Evolutionary conservation across 2,329 filamentous ascomycete species (phyloP), one percentile per base, ranked within the genome.

Genomic region (Alternaria ventricosa): DNA sequence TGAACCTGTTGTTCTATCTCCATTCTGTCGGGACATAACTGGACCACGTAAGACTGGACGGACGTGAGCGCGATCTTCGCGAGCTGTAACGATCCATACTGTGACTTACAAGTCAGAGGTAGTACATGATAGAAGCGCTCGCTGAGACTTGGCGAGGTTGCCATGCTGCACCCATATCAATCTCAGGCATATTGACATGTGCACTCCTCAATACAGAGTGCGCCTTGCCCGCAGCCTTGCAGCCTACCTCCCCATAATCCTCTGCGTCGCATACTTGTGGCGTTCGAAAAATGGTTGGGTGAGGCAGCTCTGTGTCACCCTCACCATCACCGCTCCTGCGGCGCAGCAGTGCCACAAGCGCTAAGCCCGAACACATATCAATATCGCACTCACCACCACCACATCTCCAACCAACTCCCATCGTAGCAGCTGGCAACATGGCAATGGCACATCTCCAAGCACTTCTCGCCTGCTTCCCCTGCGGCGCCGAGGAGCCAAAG

Each of bases 391-490:
- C 27, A 57, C 45, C 6, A 20, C 15, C 13, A 57, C 15, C n/a
- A 9, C 30, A n/a, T n/a, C 20, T 10, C 22, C 15, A 13, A 6
- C 13, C 20, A 51, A 1, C 11, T 8, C 50, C 25, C 55, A 55
- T 10, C 22, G 50, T 53, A 61, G 3, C 3, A 46, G 20, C 51
- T 22, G 22, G 1, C 18, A 62, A 55, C 12, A 67, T 69, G 66
- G 50, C 64, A 2, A 9, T 55, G 18, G 25, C 58, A 47, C 47
- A 61, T 20, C 36, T 74, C 9, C 59, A 68, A 50, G 61, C 69
- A 3, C 33, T 72, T n/a, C 18, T 69, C 33, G 53, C 46, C 27
- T 70, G 65, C 57, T 25, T 73, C 9, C 46, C 61, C 7, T 67
- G 70, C 60, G 23, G 46, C 20, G 4, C 25, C 10, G 23, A 43